These are phyloP conservation scores for Pythium myriotylum DNA, from an alignment of 352 stramenopile genomes.

Conservation along the genomic window DNA sequence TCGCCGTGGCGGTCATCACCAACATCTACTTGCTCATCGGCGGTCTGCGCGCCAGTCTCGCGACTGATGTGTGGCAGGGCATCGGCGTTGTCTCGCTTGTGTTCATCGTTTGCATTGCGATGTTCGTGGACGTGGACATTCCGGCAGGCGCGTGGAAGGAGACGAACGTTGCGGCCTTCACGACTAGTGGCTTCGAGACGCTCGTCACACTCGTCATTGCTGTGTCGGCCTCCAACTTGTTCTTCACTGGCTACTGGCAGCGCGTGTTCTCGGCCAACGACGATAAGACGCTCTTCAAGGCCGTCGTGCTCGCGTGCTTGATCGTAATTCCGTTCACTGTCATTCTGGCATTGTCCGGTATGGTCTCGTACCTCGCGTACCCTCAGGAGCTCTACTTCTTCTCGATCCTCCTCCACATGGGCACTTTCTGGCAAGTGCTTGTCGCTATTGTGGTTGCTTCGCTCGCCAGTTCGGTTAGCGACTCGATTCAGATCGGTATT, in stretches of 20 bases:
- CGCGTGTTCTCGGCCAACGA: slow-evolving; percentile 67
- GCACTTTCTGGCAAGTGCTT: slow-evolving; percentile 63
- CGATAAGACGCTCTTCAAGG: slow-evolving; percentile 53
- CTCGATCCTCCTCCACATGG: slow-evolving; percentile 74
- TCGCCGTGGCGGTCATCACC: slow-evolving; percentile 61
- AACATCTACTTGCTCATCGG: slow-evolving; percentile 79
- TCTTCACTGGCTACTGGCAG: slow-evolving; percentile 85
- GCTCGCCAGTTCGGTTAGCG: slow-evolving; percentile 59
- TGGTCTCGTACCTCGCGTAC: slow-evolving; percentile 71
- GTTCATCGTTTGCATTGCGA: slow-evolving; percentile 61
- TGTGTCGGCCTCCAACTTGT: slow-evolving; percentile 63
- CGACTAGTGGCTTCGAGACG: slow-evolving; percentile 61
- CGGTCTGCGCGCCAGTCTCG: slow-evolving; percentile 68
- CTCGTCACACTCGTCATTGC: slow-evolving; percentile 75
- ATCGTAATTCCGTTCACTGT: slow-evolving; percentile 78
- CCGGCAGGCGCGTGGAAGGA: slow-evolving; percentile 49
- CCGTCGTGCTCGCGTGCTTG: slow-evolving; percentile 40
- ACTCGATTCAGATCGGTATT: slow-evolving; percentile 81
- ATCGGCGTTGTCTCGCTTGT: slow-evolving; percentile 63
- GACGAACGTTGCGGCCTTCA: slow-evolving; percentile 69
- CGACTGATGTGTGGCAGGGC: slow-evolving; percentile 76
- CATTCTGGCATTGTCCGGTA: slow-evolving; percentile 61
- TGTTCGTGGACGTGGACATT: slow-evolving; percentile 57
- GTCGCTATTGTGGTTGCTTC: slow-evolving; percentile 72
- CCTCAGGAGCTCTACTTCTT: slow-evolving; percentile 68